Base-by-base conservation (phyloP, 306 rosid species). In the Glycyrrhiza uralensis region DNA sequence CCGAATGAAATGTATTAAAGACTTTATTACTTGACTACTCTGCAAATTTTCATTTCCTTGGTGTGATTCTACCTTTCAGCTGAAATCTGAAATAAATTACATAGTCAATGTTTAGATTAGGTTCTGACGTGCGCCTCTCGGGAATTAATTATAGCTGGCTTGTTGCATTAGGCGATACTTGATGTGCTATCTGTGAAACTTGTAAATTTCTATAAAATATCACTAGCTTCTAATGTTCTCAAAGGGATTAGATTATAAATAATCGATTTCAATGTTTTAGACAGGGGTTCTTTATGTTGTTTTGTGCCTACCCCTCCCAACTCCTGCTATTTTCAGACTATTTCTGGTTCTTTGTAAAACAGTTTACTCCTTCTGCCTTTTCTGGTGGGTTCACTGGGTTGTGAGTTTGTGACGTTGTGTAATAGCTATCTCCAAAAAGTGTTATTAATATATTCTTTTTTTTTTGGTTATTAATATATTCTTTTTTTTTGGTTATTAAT, bases 51-150 rank as follows among this genome's bases (percentile, higher is more conserved):
- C 59, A 47, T 57, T 72, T 64, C 10, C 45, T 39, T 42, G 51
- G 70, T 28, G 35, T 50, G 20, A 42, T 44, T 64, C 30, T 45
- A 7, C 68, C 35, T 50, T 33, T 15, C 7, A 46, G 6, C 9
- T 61, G 52, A 49, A 74, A 23, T 79, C 26, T 49, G 74, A 8
- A 30, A 10, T 47, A 14, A 28, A 38, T 32, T 71, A 30, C 47
- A 38, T 47, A 5, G 61, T 71, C 23, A 64, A 2, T 39, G 19
- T 41, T 62, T 41, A 38, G 58, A 44, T 72, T 44, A 10, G 71
- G 71, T 61, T 61, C 52, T 22, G 47, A 19, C 29, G 29, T 11
- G 30, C 1, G 1, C 45, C 18, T 33, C 29, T 18, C 44, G 7
- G 9, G 24, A 18, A 52, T 47, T 24, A 28, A 64, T 9, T 33